Conservation (phyloP, 441 rosid genomes). For the Adansonia gregorii region DNA sequence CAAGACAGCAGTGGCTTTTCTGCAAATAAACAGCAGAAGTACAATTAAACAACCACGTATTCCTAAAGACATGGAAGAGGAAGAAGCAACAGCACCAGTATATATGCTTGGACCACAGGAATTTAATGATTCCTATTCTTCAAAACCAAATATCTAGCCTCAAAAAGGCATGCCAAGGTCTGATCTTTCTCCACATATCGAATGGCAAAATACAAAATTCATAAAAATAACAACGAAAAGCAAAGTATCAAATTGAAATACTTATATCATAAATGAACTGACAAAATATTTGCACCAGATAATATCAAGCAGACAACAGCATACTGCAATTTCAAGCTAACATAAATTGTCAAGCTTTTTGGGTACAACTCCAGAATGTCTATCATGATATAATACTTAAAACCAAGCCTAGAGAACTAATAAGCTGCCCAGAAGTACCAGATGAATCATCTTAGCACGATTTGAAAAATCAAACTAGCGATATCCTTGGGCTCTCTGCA, state of each 20-base stretch:
- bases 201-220: conserved; percentile 5
- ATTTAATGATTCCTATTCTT: conserved; percentile 10
- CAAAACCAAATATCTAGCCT: conserved; percentile 24
- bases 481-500: conserved; percentile 75
- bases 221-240: conserved; percentile 12
- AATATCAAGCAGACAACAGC: conserved; percentile 29
- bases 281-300: conserved; percentile 25
- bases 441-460: conserved; percentile 37
- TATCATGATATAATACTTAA: conserved; percentile 35
- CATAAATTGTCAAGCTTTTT: conserved; percentile 30
- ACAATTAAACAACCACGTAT: not conserved
- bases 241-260: conserved; percentile 11
- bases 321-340: conserved; percentile 28
- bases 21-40: not conserved
- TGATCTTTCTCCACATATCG: conserved; percentile 16
- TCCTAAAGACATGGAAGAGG: conserved; percentile 14
- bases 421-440: conserved; percentile 47
- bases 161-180: conserved; percentile 18
- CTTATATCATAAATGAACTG: conserved; percentile 21
- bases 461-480: conserved; percentile 45
- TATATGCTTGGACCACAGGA: not conserved
- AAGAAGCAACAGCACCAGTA: conserved; percentile 3
- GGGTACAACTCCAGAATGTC: conserved; percentile 40
- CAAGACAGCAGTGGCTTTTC: not conserved
- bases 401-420: conserved; percentile 34